phyloP scores from a whole-genome alignment of 129 eudicot genomes.

The Flaveria robusta region DNA sequence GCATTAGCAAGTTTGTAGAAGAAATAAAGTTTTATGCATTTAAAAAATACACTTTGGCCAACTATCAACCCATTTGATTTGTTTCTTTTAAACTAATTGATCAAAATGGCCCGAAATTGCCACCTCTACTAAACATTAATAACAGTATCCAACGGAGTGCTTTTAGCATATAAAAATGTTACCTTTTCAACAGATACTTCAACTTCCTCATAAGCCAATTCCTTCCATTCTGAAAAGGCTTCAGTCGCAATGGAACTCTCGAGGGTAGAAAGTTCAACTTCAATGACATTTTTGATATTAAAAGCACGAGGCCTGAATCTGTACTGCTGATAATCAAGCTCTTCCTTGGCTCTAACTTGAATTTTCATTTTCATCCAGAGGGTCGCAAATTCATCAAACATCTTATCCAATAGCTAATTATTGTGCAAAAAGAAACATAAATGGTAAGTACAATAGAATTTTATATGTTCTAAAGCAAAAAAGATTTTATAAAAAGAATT shows the following conservation, averaged over 20 bases:
- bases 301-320: constrained; percentile 77
- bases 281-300: constrained; percentile 63
- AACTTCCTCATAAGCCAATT: constrained; percentile 58
- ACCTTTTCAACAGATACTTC: constrained; percentile 59
- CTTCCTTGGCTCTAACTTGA: constrained; percentile 54
- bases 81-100: not conserved
- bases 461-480: not conserved
- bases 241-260: constrained; percentile 52
- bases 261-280: constrained; percentile 57
- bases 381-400: constrained; percentile 64
- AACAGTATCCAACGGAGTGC: not conserved
- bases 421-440: not conserved
- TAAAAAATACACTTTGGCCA: not conserved
- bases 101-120: not conserved
- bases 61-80: not conserved
- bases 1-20: not conserved
- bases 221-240: constrained; percentile 82
- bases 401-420: constrained; percentile 58
- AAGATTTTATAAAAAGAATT: not conserved
- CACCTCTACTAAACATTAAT: constrained; percentile 8
- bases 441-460: constrained; percentile 10
- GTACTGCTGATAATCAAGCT: constrained; percentile 57
- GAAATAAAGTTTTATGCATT: not conserved
- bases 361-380: constrained; percentile 67
- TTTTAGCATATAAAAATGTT: constrained; percentile 8